Evolutionary conservation across 148 eudicot species (phyloP), one percentile per base, ranked within the genome.

Genomic region (Selenicereus undatus): DNA sequence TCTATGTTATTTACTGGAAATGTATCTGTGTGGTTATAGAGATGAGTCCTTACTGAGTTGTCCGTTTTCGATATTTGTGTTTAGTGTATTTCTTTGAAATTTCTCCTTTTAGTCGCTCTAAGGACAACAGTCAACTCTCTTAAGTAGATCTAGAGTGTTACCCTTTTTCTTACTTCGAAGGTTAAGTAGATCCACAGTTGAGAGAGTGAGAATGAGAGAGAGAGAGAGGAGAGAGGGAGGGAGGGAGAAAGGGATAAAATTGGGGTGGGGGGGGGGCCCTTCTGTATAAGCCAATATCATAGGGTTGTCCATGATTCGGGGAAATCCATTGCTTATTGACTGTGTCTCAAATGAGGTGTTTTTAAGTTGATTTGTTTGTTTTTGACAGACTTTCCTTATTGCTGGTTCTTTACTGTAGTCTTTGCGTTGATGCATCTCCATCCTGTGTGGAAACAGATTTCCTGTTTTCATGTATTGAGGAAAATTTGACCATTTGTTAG

Each of bases 401-500:
- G 4, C 9, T 48, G 52, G 64, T 52, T 68, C 64, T 45, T 24
- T 43, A 7, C 24, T 13, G 16, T 4, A 10, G 29, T 17, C 43
- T 24, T 71, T 17, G 21, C 22, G 9, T 70, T 29, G 24, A 74
- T 71, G 30, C 32, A 65, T 50, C n/a, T 43, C 20, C 18, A 11
- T 56, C 42, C 11, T 32, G 18, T 70, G 22, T 18, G 43, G 51
- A n/a, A 32, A 54, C 2, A 51, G 50, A 71, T 24, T 7, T 6
- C 27, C 16, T 42, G 70, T 24, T 66, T 69, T 16, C 45, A 43
- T 48, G 3, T 52, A 52, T 54, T 76, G 13, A 81, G 75, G 58
- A 73, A 22, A 42, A 10, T 74, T 83, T 80, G 68, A 56, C 50
- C 64, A 27, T 77, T 81, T 78, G 69, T 75, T 83, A 95, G 96